Base-by-base conservation (phyloP, 768 basidiomycete species). In the Boletus rubescentipes region DNA sequence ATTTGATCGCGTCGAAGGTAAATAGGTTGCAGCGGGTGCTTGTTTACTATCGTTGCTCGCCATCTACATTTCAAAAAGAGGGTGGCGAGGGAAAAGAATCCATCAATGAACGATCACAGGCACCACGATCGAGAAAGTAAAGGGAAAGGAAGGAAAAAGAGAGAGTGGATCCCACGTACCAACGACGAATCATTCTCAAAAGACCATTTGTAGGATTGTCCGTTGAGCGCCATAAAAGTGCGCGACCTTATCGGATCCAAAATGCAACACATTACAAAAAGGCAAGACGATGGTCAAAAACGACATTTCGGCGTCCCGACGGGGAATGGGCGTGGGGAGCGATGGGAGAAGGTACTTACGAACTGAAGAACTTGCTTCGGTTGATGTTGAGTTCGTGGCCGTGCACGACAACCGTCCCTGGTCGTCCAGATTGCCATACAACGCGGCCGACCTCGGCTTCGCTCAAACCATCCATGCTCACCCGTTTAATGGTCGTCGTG, bases 201-300 rank as follows among this genome's bases (percentile, higher is more conserved):
- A 18, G 68, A 63, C 69, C 69, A 70, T 53, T 70, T 70, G 51
- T 70, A 70, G 7, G 69, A 67, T 39, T 70, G 66, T 16, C 68
- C 69, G 42, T 70, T 70, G 59, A 72, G 61, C 23, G 69, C 70
- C 37, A 61, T 70, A 37, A 70, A 70, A 42, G 70, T 70, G 29
- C 69, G 59, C 34, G 69, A 72, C 46, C 68, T 70, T 44, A 26
- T 26, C 26, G 26, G 26, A 26, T 26, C 6, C 5, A 15, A 8
- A 11, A 46, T 2, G 20, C 32, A n/a, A 32, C 20, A 32, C 31
- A 32, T 20, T 14, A 21, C 34, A 29, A 32, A 51, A 45, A 47
- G 29, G 51, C 16, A 50, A 50, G 42, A n/a, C 9, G n/a, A 36
- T 9, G 16, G 46, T 54, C 37, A 52, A 61, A 51, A 47, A 29